These are phyloP conservation scores for Rhodomyrtus tomentosa DNA, from an alignment of 345 rosid species.

Conservation along the genomic window DNA sequence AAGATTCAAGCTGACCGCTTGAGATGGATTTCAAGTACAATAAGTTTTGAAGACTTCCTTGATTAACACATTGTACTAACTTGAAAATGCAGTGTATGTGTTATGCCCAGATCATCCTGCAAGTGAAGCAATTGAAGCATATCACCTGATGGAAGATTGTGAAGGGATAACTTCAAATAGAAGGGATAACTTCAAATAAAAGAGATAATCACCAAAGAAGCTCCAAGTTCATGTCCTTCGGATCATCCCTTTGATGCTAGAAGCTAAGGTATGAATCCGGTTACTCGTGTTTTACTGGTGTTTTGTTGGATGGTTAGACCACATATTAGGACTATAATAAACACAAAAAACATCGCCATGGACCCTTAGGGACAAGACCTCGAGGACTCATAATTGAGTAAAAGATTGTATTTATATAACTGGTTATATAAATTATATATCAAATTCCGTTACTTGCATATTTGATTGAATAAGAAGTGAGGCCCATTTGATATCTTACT, in stretches of 20 bases:
- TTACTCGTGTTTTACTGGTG: background rate
- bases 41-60: background rate
- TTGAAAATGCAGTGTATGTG: background rate
- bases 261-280: background rate
- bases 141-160: background rate
- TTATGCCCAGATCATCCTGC: background rate
- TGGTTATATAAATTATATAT: too few relatives aligned
- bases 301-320: background rate
- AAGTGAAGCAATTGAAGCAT: background rate
- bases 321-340: too few relatives aligned
- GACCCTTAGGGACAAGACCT: too few relatives aligned
- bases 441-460: too few relatives aligned
- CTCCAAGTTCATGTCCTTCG: background rate
- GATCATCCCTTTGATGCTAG: background rate
- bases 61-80: background rate
- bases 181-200: background rate
- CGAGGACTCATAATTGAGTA: too few relatives aligned
- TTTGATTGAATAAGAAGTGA: too few relatives aligned
- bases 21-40: background rate
- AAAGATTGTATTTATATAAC: too few relatives aligned
- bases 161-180: background rate
- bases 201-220: background rate
- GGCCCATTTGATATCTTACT: too few relatives aligned
- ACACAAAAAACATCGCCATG: too few relatives aligned
- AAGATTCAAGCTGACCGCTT: background rate